These are phyloP conservation scores for Nicotiana undulata DNA, from an alignment of 257 asterid genomes.

Conservation along the genomic window DNA sequence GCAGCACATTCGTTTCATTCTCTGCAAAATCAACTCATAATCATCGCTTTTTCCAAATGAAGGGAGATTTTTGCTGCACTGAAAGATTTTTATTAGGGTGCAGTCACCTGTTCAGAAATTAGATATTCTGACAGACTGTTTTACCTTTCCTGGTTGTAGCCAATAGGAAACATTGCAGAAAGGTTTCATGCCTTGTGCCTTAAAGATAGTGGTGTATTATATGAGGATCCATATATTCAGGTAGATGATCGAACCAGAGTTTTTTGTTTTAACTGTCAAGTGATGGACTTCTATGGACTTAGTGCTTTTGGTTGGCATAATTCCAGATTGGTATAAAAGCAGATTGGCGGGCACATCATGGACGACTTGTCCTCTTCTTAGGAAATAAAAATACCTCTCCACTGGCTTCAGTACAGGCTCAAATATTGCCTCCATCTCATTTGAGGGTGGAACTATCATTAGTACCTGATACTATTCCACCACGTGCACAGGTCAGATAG, in stretches of 20 bases:
- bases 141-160: constrained; percentile 45
- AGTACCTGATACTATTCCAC: constrained; percentile 94
- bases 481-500: constrained; percentile 77
- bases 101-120: not conserved
- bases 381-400: constrained; percentile 85
- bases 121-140: constrained; percentile 14
- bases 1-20: not conserved
- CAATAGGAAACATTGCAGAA: constrained; percentile 77
- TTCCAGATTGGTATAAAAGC: constrained; percentile 90
- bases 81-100: not conserved
- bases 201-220: constrained; percentile 90
- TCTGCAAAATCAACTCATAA: not conserved
- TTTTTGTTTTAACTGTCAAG: not conserved
- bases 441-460: constrained; percentile 65
- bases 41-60: not conserved
- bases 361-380: constrained; percentile 82
- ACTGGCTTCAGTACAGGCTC: constrained; percentile 70
- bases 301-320: constrained; percentile 8
- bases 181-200: constrained; percentile 72
- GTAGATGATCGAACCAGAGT: constrained; percentile 25
- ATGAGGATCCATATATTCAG: constrained; percentile 93
- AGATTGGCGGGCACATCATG: constrained; percentile 86
- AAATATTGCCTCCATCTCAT: constrained; percentile 74
- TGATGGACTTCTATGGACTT: constrained; percentile 7
- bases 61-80: not conserved